Percentiles rank a stretch among this genome's conserved stretches.
Evolutionary conservation across 108 stramenopile species (phyloP).

Genomic region (Cyclotella baltica): DNA sequence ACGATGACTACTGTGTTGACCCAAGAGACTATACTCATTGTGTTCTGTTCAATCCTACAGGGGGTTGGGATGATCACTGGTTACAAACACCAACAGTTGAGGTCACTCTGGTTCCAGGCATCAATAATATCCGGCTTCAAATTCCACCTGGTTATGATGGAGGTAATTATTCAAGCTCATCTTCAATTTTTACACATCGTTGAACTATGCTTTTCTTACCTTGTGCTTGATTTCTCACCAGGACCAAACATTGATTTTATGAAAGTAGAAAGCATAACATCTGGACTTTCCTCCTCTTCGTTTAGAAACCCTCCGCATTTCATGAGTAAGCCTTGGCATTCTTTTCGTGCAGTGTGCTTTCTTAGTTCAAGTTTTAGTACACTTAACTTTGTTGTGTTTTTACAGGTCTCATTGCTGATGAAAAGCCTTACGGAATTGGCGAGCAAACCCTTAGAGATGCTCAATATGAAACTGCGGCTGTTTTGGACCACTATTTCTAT

Average conservation of each 20-base stretch:
- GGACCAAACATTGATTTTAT: constrained; percentile 52
- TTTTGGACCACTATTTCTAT: constrained; percentile 71
- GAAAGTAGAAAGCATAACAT: constrained; percentile 42
- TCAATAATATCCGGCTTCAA: constrained; percentile 30
- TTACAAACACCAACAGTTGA: constrained; percentile 17
- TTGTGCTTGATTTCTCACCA: too few relatives aligned
- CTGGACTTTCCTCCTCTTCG: constrained; percentile 17
- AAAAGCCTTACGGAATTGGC: constrained; percentile 26
- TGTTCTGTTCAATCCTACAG: constrained; percentile 33
- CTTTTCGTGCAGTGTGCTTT: not conserved
- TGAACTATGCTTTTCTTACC: too few relatives aligned
- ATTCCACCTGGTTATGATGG: constrained; percentile 13
- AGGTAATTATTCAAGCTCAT: too few relatives aligned
- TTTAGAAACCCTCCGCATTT: constrained; percentile 76
- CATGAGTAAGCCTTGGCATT: constrained; percentile 31
- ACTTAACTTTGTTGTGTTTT: too few relatives aligned
- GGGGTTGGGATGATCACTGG: constrained; percentile 36
- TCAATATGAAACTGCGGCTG: constrained; percentile 72
- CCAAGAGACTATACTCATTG: constrained; percentile 32
- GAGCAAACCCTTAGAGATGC: constrained; percentile 64
- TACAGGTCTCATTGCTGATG: constrained; percentile 29
- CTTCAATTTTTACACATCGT: too few relatives aligned
- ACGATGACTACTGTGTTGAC: constrained; percentile 42
- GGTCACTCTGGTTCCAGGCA: constrained; percentile 24
- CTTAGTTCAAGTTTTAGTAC: too few relatives aligned